Evolutionary conservation across 345 rosid species (phyloP).

Genomic region (Dipteronia sinensis): DNA sequence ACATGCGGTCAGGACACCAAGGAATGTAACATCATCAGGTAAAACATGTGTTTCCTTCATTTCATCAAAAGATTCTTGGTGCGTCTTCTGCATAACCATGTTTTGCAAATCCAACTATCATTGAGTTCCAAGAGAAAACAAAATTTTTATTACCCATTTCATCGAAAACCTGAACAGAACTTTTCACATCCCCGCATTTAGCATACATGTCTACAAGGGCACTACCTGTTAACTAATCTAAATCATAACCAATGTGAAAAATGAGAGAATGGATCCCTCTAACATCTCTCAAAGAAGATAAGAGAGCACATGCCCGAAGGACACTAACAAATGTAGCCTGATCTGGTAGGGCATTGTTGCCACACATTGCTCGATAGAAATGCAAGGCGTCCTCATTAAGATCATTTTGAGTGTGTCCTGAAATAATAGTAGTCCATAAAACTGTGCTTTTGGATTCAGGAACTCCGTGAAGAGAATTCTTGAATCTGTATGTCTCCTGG

Average conservation of each 20-base stretch:
- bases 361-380: slow-evolving; percentile 65
- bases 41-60: slow-evolving; percentile 59
- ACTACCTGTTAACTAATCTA: slow-evolving; percentile 74
- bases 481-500: slow-evolving; percentile 55
- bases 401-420: slow-evolving; percentile 74
- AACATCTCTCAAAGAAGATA: slow-evolving; percentile 70
- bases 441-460: slow-evolving; percentile 57
- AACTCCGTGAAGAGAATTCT: slow-evolving; percentile 62
- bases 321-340: slow-evolving; percentile 91
- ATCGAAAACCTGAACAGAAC: slow-evolving; percentile 61
- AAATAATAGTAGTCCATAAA: slow-evolving; percentile 84
- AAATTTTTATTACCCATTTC: slow-evolving; percentile 56
- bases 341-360: slow-evolving; percentile 60
- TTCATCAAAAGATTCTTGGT: slow-evolving; percentile 49
- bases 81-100: slow-evolving; percentile 90
- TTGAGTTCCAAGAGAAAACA: slow-evolving; percentile 85
- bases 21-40: slow-evolving; percentile 91
- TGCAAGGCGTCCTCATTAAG: slow-evolving; percentile 67
- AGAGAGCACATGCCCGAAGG: slow-evolving; percentile 72
- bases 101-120: slow-evolving; percentile 91
- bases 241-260: slow-evolving; percentile 63
- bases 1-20: slow-evolving; percentile 91
- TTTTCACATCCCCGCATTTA: slow-evolving; percentile 82
- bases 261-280: slow-evolving; percentile 65
- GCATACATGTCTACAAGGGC: slow-evolving; percentile 96